Evolutionary conservation across 2,329 filamentous ascomycete species (phyloP).

Genomic region (Cladosporium halotolerans): DNA sequence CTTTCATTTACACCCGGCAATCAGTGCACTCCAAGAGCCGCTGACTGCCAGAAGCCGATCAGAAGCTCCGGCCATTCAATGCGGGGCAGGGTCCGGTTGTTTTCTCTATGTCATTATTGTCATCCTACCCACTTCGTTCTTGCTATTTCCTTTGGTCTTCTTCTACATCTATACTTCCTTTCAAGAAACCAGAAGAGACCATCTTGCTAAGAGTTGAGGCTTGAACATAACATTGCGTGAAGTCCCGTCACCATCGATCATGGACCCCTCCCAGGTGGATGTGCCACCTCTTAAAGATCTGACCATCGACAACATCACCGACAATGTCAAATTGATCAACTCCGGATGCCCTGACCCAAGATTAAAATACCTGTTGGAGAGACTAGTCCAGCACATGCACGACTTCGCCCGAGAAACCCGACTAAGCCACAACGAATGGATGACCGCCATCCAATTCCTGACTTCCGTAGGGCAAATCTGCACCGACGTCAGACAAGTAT

Average conservation of each 20-base stretch:
- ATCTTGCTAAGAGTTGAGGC: no score
- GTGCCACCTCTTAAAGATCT: conserved; percentile 59
- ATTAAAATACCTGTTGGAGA: conserved; percentile 65
- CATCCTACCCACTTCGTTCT: neutral
- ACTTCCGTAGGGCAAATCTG: conserved; percentile 68
- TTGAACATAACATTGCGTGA: neutral
- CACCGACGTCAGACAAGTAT: conserved; percentile 64
- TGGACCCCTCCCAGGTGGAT: conserved; percentile 40
- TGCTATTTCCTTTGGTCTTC: neutral
- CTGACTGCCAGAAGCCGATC: conserved; percentile 6
- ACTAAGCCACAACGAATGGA: conserved; percentile 72
- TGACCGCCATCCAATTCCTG: conserved; percentile 65
- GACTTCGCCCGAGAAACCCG: conserved; percentile 76
- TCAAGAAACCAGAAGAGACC: neutral
- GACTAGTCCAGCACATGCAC: conserved; percentile 70
- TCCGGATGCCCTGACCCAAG: conserved; percentile 60
- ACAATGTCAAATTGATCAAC: conserved; percentile 69
- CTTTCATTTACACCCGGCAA: neutral
- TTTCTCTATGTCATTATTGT: neutral
- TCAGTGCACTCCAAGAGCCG: neutral
- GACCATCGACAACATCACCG: conserved; percentile 73
- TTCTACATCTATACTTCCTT: neutral
- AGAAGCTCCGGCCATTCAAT: neutral
- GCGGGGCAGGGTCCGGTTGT: conserved; percentile 1
- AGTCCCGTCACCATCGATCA: conserved; percentile 16